Percentiles rank a stretch among this genome's conserved stretches.
phyloP scores from a whole-genome alignment of 257 asterid species.

The Nicotiana attenuata region DNA sequence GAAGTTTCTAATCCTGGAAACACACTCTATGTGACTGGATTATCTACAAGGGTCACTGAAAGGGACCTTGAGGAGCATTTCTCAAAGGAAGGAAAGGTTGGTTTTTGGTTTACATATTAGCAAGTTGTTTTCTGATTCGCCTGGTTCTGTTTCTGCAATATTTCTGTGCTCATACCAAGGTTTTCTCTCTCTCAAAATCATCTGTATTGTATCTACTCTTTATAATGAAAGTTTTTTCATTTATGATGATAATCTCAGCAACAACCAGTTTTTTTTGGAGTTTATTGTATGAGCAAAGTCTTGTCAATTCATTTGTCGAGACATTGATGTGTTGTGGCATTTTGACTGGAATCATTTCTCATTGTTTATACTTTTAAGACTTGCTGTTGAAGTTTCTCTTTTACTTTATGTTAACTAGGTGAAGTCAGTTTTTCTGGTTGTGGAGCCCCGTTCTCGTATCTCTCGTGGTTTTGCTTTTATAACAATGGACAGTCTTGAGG shows the following conservation, averaged over 20 bases:
- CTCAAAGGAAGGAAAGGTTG: constrained; percentile 93
- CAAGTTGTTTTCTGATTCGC: neutral
- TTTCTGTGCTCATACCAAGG: neutral
- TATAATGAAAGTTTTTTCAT: neutral
- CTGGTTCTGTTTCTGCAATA: neutral
- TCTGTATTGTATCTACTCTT: neutral
- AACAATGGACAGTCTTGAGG: constrained; percentile 78
- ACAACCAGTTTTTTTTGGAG: neutral
- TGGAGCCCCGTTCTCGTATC: constrained; percentile 86
- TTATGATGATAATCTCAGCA: neutral
- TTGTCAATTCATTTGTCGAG: neutral
- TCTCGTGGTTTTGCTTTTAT: constrained; percentile 97
- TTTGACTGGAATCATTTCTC: neutral
- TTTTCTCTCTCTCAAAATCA: neutral
- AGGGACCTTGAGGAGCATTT: constrained; percentile 98
- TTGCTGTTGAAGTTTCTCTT: neutral
- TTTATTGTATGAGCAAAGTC: neutral
- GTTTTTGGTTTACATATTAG: constrained; percentile 11
- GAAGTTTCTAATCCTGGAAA: constrained; percentile 65
- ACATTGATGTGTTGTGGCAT: neutral
- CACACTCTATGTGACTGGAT: constrained; percentile 91
- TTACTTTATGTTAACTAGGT: constrained; percentile 1
- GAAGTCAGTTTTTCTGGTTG: constrained; percentile 38
- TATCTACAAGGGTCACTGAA: constrained; percentile 89
- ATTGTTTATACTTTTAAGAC: neutral